These are phyloP conservation scores for Cryptococcus depauperatus DNA, from an alignment of 1,284 basidiomycete species.

Conservation along the genomic window DNA sequence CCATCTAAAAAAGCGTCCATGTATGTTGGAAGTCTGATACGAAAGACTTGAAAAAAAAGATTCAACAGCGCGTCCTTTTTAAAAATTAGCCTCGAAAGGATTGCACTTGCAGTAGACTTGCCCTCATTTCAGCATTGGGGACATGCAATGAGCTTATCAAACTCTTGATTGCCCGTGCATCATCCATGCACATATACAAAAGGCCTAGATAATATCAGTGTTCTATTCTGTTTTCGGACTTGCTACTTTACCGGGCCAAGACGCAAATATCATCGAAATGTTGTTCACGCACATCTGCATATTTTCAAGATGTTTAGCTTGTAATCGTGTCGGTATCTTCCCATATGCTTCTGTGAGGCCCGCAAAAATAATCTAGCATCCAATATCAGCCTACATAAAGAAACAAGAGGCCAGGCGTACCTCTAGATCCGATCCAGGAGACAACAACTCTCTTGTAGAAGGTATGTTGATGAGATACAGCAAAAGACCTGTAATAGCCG, in stretches of 20 bases:
- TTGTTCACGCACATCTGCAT: constrained; percentile 70
- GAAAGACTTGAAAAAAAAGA: constrained; percentile 87
- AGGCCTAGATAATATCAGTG: constrained; percentile 52
- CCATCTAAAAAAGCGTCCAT: constrained; percentile 83
- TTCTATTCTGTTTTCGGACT: neutral
- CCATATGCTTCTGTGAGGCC: constrained; percentile 87
- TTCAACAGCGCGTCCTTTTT: constrained; percentile 79
- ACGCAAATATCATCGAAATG: constrained; percentile 73
- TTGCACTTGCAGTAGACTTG: constrained; percentile 43
- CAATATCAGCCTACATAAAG: neutral
- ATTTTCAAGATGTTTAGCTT: constrained; percentile 55
- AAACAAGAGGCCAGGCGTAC: constrained; percentile 49
- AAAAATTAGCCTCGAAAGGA: constrained; percentile 1
- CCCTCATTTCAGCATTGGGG: constrained; percentile 76
- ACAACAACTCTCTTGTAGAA: constrained; percentile 66
- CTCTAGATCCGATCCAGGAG: constrained; percentile 82
- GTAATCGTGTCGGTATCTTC: constrained; percentile 51
- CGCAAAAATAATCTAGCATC: constrained; percentile 53
- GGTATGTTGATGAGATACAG: constrained; percentile 81
- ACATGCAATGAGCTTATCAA: constrained; percentile 79
- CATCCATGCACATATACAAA: constrained; percentile 88
- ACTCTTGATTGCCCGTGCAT: constrained; percentile 73
- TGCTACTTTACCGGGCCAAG: constrained; percentile 75
- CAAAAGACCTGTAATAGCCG: constrained; percentile 75
- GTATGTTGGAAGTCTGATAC: constrained; percentile 83